Base-by-base conservation (phyloP, 495 filamentous ascomycete species). In the Penicillium bialowiezense region DNA sequence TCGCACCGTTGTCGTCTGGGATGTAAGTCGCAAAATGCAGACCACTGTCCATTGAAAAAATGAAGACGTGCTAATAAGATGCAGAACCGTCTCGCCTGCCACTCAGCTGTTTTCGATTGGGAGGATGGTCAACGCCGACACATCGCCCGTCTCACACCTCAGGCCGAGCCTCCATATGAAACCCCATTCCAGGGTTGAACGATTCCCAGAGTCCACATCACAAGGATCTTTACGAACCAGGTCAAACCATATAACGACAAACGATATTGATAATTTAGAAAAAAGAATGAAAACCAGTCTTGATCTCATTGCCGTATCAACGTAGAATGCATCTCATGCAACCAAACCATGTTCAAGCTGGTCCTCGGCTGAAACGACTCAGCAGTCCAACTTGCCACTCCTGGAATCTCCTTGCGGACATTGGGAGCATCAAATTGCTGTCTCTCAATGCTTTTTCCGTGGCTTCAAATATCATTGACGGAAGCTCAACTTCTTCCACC, bases 71-170 rank as follows among this genome's bases (percentile, higher is more conserved):
- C 29, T 32, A 32, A 32, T 32, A 54, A 31, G 40, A 24, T 21
- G 12, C 47, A 69, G 61, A 95, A 95, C 71, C 79, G 89, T 3
- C 79, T 91, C 6, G 89, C 86, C 3, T 74, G 79, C 46, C 89
- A 93, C 66, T 85, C 86, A 13, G 89, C 89, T 8, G 71, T 91
- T 28, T 75, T 90, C 15, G 89, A 92, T 65, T 95, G 88, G 88
- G 82, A 86, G 58, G 82, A 81, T 69, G 88, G 88, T 3, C 81
- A 87, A 69, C 75, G 90, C 49, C 75, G 90, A 35, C 90, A 95
- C 69, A 65, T 95, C 44, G 90, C 88, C 3, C 75, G 90, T 31
- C 87, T 95, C 59, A 91, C 90, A 7, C 88, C 90, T 2, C 89
- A 93, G 66, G 90, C 87, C 0, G 90, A 95, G 72, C 55, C 64